phyloP scores from a whole-genome alignment of 2,329 filamentous ascomycete genomes.

The Aspergillus sp. region DNA sequence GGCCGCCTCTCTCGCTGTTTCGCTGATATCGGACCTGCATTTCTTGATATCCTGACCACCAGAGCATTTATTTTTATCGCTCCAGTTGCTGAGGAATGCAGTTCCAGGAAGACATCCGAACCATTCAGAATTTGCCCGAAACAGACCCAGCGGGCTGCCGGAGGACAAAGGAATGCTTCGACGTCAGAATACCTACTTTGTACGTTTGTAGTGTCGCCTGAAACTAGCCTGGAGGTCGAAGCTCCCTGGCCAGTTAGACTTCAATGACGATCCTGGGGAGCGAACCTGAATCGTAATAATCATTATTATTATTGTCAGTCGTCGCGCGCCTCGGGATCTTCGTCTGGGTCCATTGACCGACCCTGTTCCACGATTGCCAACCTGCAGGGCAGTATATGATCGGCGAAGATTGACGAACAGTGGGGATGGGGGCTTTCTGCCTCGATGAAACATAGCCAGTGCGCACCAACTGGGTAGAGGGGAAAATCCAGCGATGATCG shows the following conservation, averaged over 20 bases:
- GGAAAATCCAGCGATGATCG: neutral
- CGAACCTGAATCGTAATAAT: slow-evolving; percentile 10
- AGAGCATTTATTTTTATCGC: slow-evolving; percentile 9
- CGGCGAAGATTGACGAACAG: slow-evolving; percentile 18
- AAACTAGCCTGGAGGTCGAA: slow-evolving; percentile 3
- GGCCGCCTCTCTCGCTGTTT: neutral
- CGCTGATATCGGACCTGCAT: slow-evolving; percentile 6
- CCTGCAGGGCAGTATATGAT: slow-evolving; percentile 22
- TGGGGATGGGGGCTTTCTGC: slow-evolving; percentile 15
- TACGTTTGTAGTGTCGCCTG: neutral
- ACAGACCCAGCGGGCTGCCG: neutral
- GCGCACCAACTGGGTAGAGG: slow-evolving; percentile 11
- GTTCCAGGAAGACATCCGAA: slow-evolving; percentile 4
- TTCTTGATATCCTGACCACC: neutral
- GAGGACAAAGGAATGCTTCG: slow-evolving; percentile 16
- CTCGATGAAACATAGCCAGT: slow-evolving; percentile 17
- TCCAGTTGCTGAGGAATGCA: slow-evolving; percentile 11
- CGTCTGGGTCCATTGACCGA: slow-evolving; percentile 1
- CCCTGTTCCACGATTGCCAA: slow-evolving; percentile 12
- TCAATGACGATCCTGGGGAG: slow-evolving; percentile 14
- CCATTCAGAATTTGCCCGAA: slow-evolving; percentile 1
- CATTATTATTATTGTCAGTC: neutral
- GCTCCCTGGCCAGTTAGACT: slow-evolving; percentile 12
- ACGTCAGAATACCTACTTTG: slow-evolving; percentile 11
- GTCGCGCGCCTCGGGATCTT: neutral